These are phyloP conservation scores for Ophiostoma ips DNA, from an alignment of 2,329 filamentous ascomycete genomes.

Conservation along the genomic window DNA sequence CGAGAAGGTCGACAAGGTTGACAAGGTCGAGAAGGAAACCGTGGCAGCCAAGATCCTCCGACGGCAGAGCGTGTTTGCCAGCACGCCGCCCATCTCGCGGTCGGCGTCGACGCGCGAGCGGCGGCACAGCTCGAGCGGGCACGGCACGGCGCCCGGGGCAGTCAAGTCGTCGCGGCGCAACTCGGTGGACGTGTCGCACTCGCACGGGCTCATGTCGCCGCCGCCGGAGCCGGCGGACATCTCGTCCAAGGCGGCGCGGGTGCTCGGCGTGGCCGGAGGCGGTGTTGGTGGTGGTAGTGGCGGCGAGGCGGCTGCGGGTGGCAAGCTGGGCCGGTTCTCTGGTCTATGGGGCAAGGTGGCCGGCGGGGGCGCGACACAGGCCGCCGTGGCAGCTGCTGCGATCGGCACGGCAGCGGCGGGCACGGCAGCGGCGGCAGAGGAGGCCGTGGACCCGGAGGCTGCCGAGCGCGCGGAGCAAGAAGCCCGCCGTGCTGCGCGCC, in stretches of 20 bases:
- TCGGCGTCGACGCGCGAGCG: constrained; percentile 55
- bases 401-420: not conserved
- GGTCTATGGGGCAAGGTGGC: constrained; percentile 48
- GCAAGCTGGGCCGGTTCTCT: constrained; percentile 43
- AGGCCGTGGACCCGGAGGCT: constrained; percentile 19
- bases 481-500: constrained; percentile 48
- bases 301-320: constrained; percentile 35
- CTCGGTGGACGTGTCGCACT: constrained; percentile 49
- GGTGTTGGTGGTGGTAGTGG: too few species aligned
- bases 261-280: constrained; percentile 57
- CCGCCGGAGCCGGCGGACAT: constrained; percentile 56
- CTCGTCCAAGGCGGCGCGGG: constrained; percentile 62
- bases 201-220: constrained; percentile 59
- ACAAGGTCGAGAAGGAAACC: constrained; percentile 26
- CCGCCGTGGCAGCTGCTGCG: not conserved
- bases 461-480: constrained; percentile 31
- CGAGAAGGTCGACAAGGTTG: too few species aligned
- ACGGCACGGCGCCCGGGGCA: constrained; percentile 21
- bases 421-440: constrained; percentile 36
- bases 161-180: constrained; percentile 48
- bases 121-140: constrained; percentile 35
- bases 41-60: constrained; percentile 36
- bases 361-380: constrained; percentile 21
- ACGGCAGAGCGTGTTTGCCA: constrained; percentile 53
- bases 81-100: constrained; percentile 51